phyloP scores from a whole-genome alignment of 1,139 yeast species.

The Scheffersomyces insectosa region DNA sequence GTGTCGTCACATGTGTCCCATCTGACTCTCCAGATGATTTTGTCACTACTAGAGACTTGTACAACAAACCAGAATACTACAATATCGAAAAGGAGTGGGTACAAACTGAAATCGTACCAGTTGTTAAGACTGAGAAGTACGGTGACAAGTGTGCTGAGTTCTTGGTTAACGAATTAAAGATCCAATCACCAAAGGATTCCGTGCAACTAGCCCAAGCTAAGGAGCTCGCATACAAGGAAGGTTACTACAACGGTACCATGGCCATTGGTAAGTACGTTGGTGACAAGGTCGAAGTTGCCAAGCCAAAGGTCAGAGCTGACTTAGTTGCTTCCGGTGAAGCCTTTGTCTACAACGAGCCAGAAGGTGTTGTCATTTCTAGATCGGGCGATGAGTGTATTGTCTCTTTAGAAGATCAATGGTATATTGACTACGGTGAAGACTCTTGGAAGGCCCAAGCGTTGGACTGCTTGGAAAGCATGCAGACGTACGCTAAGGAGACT shows the following conservation, averaged over 20 bases:
- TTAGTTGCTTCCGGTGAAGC: conserved; percentile 77
- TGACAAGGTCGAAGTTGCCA: conserved; percentile 87
- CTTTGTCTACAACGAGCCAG: conserved; percentile 93
- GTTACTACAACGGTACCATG: conserved; percentile 88
- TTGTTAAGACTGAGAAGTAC: conserved; percentile 78
- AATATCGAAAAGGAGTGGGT: conserved; percentile 89
- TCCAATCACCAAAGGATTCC: conserved; percentile 91
- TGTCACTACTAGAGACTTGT: conserved; percentile 80
- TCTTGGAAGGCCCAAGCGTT: conserved; percentile 84
- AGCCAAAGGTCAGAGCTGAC: conserved; percentile 82
- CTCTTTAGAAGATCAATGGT: conserved; percentile 98
- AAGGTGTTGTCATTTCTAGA: conserved; percentile 83
- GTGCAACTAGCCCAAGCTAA: conserved; percentile 88
- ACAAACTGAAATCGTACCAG: conserved; percentile 65
- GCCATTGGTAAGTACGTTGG: conserved; percentile 81
- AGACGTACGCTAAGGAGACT: conserved; percentile 81
- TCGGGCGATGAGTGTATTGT: conserved; percentile 97
- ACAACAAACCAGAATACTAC: conserved; percentile 89
- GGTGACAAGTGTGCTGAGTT: conserved; percentile 89
- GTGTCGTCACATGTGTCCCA: conserved; percentile 98
- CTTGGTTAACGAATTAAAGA: conserved; percentile 83
- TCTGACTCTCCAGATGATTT: conserved; percentile 98
- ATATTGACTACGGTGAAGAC: conserved; percentile 95
- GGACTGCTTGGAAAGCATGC: conserved; percentile 76
- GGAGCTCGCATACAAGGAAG: conserved; percentile 95